Evolutionary conservation across 768 basidiomycete genomes (phyloP).

Genomic region (Gymnopilus junonius): DNA sequence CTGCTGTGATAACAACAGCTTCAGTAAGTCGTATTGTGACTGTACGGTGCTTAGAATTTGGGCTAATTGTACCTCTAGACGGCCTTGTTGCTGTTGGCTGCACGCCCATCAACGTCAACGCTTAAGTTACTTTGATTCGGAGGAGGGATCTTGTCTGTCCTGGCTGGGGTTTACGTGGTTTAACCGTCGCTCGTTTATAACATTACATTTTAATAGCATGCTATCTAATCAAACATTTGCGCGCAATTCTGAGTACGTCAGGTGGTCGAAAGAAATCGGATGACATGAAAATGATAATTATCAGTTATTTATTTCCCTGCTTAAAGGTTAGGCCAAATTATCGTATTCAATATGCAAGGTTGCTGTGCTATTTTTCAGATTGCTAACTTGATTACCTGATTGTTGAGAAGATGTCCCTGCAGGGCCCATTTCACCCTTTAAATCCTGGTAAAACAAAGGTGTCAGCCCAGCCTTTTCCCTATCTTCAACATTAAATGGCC

Average conservation of each 20-base stretch:
- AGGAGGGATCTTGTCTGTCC: background rate
- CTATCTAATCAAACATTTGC: constrained; percentile 3
- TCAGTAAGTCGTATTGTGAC: constrained; percentile 25
- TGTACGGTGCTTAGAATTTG: background rate
- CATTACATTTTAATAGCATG: constrained; percentile 6
- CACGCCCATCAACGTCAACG: constrained; percentile 31
- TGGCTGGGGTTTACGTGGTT: background rate
- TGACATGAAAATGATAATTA: background rate
- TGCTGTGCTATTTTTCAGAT: background rate
- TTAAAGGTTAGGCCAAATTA: background rate
- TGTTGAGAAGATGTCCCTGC: background rate
- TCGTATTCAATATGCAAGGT: constrained; percentile 7
- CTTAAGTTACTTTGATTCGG: constrained; percentile 12
- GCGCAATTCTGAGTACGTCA: constrained; percentile 2
- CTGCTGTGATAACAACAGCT: constrained; percentile 30
- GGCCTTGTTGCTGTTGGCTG: constrained; percentile 32
- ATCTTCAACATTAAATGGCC: constrained; percentile 82
- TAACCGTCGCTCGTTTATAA: constrained; percentile 2
- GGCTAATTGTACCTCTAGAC: constrained; percentile 12
- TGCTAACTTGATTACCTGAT: background rate
- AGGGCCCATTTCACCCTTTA: constrained; percentile 63
- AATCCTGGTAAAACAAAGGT: constrained; percentile 70
- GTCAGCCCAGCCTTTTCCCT: constrained; percentile 76
- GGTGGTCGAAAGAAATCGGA: no score
- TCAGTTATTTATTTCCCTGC: no score